Conservation (phyloP, 768 basidiomycete genomes). For the Leccinum barrowsii region DNA sequence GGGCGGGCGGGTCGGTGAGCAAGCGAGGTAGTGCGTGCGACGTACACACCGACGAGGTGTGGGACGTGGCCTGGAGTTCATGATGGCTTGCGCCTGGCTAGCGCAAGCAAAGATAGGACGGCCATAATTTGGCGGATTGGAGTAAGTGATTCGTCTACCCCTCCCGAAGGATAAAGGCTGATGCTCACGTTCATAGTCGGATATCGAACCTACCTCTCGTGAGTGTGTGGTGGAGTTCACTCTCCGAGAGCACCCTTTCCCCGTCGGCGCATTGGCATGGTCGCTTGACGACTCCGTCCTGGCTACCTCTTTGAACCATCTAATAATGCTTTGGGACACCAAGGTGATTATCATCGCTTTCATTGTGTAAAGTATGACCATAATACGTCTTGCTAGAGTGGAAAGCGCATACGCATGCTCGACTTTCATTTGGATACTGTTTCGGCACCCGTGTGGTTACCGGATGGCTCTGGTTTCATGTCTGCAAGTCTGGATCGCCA, state of each 20-base stretch:
- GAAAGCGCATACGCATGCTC: slow-evolving; percentile 61
- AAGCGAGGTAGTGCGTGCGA: slow-evolving; percentile 10
- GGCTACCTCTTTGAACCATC: slow-evolving; percentile 76
- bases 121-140: slow-evolving; percentile 88
- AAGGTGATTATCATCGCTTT: slow-evolving; percentile 49
- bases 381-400: slow-evolving; percentile 50
- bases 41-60: slow-evolving; percentile 91
- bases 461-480: slow-evolving; percentile 86
- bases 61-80: slow-evolving; percentile 96
- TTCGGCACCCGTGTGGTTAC: slow-evolving; percentile 82
- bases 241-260: slow-evolving; percentile 72
- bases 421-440: slow-evolving; percentile 79
- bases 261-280: slow-evolving; percentile 86
- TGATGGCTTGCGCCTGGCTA: slow-evolving; percentile 79
- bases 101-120: slow-evolving; percentile 80
- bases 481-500: slow-evolving; percentile 85
- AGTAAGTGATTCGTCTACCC: slow-evolving; percentile 45
- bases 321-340: slow-evolving; percentile 87
- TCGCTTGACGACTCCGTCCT: slow-evolving; percentile 84
- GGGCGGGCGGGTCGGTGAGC: too few species aligned
- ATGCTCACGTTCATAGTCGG: slow-evolving; percentile 33
- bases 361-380: background rate
- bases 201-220: slow-evolving; percentile 46
- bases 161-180: slow-evolving; percentile 2
- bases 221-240: slow-evolving; percentile 59